Conservation (phyloP, 1,139 yeast species). For the Candida buenavistaensis region DNA sequence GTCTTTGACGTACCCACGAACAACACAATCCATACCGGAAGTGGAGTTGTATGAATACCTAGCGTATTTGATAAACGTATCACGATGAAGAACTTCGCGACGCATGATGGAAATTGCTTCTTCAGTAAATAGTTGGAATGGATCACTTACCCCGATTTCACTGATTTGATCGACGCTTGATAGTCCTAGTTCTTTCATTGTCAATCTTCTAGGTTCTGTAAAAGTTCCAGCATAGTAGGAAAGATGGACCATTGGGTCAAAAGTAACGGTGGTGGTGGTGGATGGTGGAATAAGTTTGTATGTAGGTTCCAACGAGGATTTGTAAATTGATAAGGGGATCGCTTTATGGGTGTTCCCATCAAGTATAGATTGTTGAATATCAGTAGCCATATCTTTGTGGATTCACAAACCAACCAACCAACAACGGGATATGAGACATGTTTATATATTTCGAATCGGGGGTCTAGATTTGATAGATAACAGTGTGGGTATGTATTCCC, state of each 20-base stretch:
- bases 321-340: slow-evolving; percentile 9
- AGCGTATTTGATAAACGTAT: slow-evolving; percentile 44
- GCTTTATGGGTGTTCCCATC: slow-evolving; percentile 11
- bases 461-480: slow-evolving; percentile 7
- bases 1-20: slow-evolving; percentile 50
- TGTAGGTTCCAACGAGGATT: slow-evolving; percentile 5
- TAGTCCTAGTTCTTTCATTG: slow-evolving; percentile 49
- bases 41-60: slow-evolving; percentile 36
- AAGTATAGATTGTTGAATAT: slow-evolving; percentile 8
- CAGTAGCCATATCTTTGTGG: slow-evolving; percentile 6
- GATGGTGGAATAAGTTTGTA: slow-evolving; percentile 4
- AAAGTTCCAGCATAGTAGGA: slow-evolving; percentile 28
- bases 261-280: slow-evolving; percentile 15
- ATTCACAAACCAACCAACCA: too few relatives aligned
- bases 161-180: slow-evolving; percentile 40
- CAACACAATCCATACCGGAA: slow-evolving; percentile 45
- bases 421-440: too few relatives aligned
- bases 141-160: slow-evolving; percentile 53
- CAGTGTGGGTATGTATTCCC: neutral
- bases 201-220: slow-evolving; percentile 43
- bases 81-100: slow-evolving; percentile 47
- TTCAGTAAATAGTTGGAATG: slow-evolving; percentile 57
- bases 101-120: slow-evolving; percentile 59
- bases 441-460: too few relatives aligned
- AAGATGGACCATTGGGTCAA: slow-evolving; percentile 48